Evolutionary conservation across 352 stramenopile species (phyloP).

Genomic region (Phytopythium montanum): DNA sequence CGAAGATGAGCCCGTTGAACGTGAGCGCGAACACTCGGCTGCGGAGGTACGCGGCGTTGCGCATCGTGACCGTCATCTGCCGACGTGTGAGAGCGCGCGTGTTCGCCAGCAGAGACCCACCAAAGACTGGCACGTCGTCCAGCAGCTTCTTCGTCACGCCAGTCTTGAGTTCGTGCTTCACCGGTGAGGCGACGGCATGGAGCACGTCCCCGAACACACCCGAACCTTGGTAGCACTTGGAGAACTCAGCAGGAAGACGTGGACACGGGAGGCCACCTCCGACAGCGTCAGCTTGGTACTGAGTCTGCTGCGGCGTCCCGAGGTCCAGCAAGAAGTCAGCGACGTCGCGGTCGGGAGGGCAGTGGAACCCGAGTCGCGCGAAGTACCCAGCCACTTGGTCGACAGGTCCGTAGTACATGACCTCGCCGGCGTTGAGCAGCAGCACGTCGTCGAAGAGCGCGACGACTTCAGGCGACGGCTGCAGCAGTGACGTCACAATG

Average conservation of each 20-base stretch:
- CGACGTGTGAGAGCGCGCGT: not conserved
- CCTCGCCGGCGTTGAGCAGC: constrained; percentile 61
- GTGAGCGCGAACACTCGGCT: not conserved
- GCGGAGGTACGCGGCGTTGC: not conserved
- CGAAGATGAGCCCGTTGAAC: constrained; percentile 13
- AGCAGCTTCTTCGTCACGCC: not conserved
- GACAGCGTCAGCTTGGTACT: not conserved
- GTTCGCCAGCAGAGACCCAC: not conserved
- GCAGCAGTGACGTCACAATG: constrained; percentile 37
- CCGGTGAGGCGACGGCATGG: not conserved
- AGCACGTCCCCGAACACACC: not conserved
- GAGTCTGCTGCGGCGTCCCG: constrained; percentile 14
- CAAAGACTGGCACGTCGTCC: not conserved
- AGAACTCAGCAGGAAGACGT: constrained; percentile 37
- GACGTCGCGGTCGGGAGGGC: constrained; percentile 14
- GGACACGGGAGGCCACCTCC: not conserved
- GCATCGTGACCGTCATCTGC: not conserved
- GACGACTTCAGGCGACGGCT: constrained; percentile 89
- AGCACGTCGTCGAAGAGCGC: constrained; percentile 90
- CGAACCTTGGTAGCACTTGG: constrained; percentile 7
- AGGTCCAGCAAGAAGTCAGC: constrained; percentile 91
- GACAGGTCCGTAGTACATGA: constrained; percentile 64
- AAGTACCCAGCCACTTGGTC: constrained; percentile 16
- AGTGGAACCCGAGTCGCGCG: constrained; percentile 38
- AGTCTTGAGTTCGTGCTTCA: not conserved